Conservation (phyloP, 768 basidiomycete species). For the Hypholoma sublateritium region DNA sequence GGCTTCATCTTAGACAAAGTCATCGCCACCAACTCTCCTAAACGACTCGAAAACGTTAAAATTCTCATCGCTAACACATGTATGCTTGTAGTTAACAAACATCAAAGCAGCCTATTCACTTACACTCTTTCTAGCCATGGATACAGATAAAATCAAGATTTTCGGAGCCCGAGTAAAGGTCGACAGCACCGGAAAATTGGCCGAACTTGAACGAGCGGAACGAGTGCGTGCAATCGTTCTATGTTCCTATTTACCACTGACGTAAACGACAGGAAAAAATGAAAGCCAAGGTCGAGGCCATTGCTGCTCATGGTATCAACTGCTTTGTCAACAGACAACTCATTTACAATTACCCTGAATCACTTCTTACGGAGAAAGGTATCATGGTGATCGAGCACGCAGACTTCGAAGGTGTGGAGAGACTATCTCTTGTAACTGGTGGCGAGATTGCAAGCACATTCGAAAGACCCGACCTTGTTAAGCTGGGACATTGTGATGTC, state of each 20-base stretch:
- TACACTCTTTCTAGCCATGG: constrained; percentile 71
- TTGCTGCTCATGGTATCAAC: constrained; percentile 93
- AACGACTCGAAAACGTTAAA: constrained; percentile 91
- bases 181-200: constrained; percentile 93
- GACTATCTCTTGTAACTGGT: constrained; percentile 92
- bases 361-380: constrained; percentile 89
- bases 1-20: constrained; percentile 98
- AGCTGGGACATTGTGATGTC: constrained; percentile 88
- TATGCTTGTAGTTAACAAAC: constrained; percentile 34
- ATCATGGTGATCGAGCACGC: constrained; percentile 98
- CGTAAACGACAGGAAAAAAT: constrained; percentile 83
- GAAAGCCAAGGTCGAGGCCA: constrained; percentile 96
- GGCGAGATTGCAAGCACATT: constrained; percentile 98
- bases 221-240: constrained; percentile 42
- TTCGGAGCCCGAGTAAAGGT: constrained; percentile 97
- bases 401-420: constrained; percentile 98
- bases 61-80: constrained; percentile 99
- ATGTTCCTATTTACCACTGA: not conserved
- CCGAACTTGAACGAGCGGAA: constrained; percentile 97
- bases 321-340: constrained; percentile 97
- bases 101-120: not conserved
- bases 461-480: constrained; percentile 88
- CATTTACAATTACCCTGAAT: constrained; percentile 99
- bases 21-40: constrained; percentile 92
- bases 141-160: constrained; percentile 99